Percentiles rank a stretch among this genome's conserved stretches.
phyloP scores from a whole-genome alignment of 345 rosid species.

The Diplotaxis tenuifolia region DNA sequence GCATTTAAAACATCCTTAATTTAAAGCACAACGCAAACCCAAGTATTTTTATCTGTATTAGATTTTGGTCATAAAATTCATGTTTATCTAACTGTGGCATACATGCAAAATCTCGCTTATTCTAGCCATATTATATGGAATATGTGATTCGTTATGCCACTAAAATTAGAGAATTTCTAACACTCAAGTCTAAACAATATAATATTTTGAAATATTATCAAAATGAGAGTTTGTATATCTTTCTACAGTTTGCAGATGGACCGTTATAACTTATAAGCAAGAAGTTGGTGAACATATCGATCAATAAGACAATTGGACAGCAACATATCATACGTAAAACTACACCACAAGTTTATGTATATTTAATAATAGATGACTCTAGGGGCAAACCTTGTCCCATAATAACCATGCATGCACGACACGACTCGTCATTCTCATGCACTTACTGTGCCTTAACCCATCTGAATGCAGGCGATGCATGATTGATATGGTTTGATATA shows the following conservation, averaged over 20 bases:
- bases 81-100: background rate
- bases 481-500: background rate
- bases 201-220: background rate
- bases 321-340: constrained; percentile 15
- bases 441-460: constrained; percentile 8
- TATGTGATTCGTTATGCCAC: background rate
- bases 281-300: constrained; percentile 26
- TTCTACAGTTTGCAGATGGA: background rate
- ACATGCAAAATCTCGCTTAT: background rate
- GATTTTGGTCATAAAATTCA: background rate
- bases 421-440: constrained; percentile 33
- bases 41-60: background rate
- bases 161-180: background rate
- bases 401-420: constrained; percentile 33
- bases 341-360: constrained; percentile 15
- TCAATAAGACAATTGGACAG: constrained; percentile 27
- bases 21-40: constrained; percentile 2
- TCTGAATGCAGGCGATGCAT: background rate
- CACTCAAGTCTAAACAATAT: background rate
- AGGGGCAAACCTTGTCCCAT: constrained; percentile 24
- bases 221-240: background rate
- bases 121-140: background rate
- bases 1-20: constrained; percentile 7
- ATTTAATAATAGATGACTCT: background rate
- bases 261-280: background rate